Percentiles rank a stretch among this genome's conserved stretches.
These are phyloP conservation scores for Pseudopithomyces chartarum DNA, from an alignment of 2,329 filamentous ascomycete genomes.

Conservation along the genomic window DNA sequence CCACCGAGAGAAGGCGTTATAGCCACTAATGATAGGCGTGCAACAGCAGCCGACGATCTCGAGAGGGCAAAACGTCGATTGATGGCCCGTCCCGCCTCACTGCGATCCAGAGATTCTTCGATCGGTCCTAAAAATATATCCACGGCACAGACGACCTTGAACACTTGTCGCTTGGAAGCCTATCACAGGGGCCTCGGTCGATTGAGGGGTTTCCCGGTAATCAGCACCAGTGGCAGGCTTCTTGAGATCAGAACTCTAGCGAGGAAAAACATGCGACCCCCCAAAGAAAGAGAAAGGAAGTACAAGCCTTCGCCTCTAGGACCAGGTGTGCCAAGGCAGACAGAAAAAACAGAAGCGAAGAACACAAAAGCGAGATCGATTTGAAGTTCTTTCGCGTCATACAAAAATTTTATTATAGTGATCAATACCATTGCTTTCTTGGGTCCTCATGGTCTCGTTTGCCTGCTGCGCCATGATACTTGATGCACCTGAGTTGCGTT, in stretches of 20 bases:
- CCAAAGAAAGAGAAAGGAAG: constrained; percentile 1
- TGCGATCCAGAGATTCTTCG: not conserved
- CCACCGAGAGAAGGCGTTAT: not conserved
- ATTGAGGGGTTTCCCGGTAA: not conserved
- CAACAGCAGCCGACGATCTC: not conserved
- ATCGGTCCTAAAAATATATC: too few relatives aligned
- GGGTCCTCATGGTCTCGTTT: too few relatives aligned
- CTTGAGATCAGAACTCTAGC: not conserved
- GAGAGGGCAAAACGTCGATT: not conserved
- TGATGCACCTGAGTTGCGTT: too few relatives aligned
- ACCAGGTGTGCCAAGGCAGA: not conserved
- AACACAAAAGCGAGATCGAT: too few relatives aligned
- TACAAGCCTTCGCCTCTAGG: not conserved
- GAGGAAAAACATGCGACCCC: too few relatives aligned
- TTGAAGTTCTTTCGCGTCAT: not conserved
- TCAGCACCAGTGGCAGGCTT: not conserved
- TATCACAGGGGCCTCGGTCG: not conserved
- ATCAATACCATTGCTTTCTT: not conserved
- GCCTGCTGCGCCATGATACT: too few relatives aligned
- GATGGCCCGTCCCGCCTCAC: not conserved
- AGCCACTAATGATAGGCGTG: not conserved
- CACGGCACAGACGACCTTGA: not conserved
- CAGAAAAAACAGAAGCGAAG: not conserved
- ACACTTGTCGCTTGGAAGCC: not conserved
- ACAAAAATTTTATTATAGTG: not conserved